Conservation (phyloP, 2,329 filamentous ascomycete genomes). For the Beauveria australis region DNA sequence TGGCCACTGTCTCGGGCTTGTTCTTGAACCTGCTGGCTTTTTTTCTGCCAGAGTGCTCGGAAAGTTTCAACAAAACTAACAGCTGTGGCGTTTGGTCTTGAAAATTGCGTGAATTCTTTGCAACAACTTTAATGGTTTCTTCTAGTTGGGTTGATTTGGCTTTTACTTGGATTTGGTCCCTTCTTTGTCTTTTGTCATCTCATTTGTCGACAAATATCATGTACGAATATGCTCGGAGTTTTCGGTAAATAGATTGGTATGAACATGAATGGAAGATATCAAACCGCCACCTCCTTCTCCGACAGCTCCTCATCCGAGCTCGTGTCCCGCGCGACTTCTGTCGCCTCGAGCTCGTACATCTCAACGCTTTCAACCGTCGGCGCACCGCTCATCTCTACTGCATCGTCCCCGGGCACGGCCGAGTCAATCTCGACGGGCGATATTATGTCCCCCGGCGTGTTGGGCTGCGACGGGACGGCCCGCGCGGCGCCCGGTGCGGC, state of each 20-base stretch:
- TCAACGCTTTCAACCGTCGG: not conserved
- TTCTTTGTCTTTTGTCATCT: slow-evolving; percentile 6
- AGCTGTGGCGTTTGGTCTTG: not conserved
- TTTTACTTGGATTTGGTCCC: slow-evolving; percentile 6
- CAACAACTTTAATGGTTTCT: not conserved
- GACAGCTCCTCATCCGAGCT: not conserved
- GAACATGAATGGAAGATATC: not conserved
- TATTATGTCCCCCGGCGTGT: slow-evolving; percentile 41
- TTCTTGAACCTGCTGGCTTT: not conserved
- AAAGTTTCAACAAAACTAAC: not conserved
- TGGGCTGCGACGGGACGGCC: slow-evolving; percentile 35
- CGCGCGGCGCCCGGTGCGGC: slow-evolving; percentile 22
- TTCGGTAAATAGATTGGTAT: slow-evolving; percentile 1
- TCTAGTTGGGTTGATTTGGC: not conserved
- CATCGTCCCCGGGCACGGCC: slow-evolving; percentile 10
- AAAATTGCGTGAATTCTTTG: not conserved
- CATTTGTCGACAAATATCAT: slow-evolving; percentile 12
- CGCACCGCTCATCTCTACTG: not conserved
- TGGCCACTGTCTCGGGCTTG: not conserved
- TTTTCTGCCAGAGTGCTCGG: not conserved
- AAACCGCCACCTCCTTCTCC: not conserved
- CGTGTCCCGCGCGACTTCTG: not conserved
- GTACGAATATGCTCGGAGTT: slow-evolving; percentile 9
- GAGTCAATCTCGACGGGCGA: slow-evolving; percentile 48
- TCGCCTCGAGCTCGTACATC: not conserved